phyloP scores from a whole-genome alignment of 768 basidiomycete genomes.

The Ramaria sp. region DNA sequence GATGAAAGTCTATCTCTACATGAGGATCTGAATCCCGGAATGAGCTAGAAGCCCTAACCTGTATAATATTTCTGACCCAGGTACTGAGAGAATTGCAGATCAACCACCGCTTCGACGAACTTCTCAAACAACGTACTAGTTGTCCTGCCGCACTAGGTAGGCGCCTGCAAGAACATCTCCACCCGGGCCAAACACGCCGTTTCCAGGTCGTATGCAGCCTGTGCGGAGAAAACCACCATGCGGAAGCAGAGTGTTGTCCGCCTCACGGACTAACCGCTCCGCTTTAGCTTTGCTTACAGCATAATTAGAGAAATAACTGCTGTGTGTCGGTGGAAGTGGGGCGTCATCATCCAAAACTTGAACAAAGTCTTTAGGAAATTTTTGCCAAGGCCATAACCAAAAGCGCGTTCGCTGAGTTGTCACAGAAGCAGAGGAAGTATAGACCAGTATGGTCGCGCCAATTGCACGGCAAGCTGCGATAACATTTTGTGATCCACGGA shows the following conservation, averaged over 20 bases:
- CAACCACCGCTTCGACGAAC: not conserved
- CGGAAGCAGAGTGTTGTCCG: constrained; percentile 28
- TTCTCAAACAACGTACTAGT: constrained; percentile 23
- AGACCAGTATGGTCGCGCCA: constrained; percentile 50
- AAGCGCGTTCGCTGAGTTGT: constrained; percentile 47
- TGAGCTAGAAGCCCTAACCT: constrained; percentile 14
- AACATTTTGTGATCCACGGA: constrained; percentile 57
- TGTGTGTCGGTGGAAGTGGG: constrained; percentile 39
- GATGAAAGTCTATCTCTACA: constrained; percentile 32
- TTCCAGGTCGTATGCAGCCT: constrained; percentile 69
- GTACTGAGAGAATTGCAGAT: constrained; percentile 17
- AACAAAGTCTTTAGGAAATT: constrained; percentile 40
- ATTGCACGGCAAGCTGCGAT: constrained; percentile 43
- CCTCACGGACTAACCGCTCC: constrained; percentile 36
- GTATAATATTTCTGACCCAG: constrained; percentile 47
- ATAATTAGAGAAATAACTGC: constrained; percentile 71
- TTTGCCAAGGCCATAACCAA: constrained; percentile 71
- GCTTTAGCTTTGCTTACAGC: constrained; percentile 53
- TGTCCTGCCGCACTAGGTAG: constrained; percentile 47
- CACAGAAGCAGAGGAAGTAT: constrained; percentile 67
- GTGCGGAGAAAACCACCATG: constrained; percentile 42
- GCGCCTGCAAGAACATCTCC: constrained; percentile 61
- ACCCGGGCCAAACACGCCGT: constrained; percentile 65
- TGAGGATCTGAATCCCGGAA: not conserved
- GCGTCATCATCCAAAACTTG: constrained; percentile 52